Evolutionary conservation across 768 basidiomycete genomes (phyloP), one percentile per base, ranked within the genome.

Genomic region (Auriscalpium vulgare): DNA sequence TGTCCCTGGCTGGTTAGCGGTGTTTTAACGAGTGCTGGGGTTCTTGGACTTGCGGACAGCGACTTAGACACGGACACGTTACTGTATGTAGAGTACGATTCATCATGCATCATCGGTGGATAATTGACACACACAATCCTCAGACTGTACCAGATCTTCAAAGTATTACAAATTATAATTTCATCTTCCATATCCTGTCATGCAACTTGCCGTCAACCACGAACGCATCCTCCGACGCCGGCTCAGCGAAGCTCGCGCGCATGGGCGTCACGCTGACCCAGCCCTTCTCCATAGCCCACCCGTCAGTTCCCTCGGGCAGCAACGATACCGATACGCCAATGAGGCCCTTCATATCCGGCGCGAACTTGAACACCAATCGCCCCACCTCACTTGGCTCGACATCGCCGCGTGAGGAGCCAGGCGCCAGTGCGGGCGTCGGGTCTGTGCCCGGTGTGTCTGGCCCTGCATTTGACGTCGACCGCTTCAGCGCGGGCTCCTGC

Each of bases 261-360:
- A 93, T 69, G 4, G 91, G 89, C 21, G 91, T 91, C 3, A 94
- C 83, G 60, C 87, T 88, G 37, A 81, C 85, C 61, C 74, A 81
- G 5, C 85, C 88, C 56, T 82, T 75, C 56, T 75, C 72, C 36
- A 94, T 72, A 14, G 88, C 91, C 88, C 88, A 91, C 0, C 80
- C 83, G 68, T 97, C 93, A 10, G 88, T 83, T 3, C 90, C 92
- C 17, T 79, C 72, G 1, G 91, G 88, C n/a, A 93, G 70, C 16
- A 67, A 67, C 3, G 80, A 76, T 47, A 75, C 58, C 13, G 76
- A 68, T 2, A 90, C 90, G 46, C 74, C 75, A 46, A 95, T 77
- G 13, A 95, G 72, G 10, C 74, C 75, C n/a, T 71, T 71, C 75
- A 94, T 80, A 50, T 89, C 83, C 11, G 84, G 84, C 69, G 85